Percentiles rank a stretch among this genome's conserved stretches.
phyloP scores from a whole-genome alignment of 2,329 filamentous ascomycete species.

The Cryphonectria naterciae region DNA sequence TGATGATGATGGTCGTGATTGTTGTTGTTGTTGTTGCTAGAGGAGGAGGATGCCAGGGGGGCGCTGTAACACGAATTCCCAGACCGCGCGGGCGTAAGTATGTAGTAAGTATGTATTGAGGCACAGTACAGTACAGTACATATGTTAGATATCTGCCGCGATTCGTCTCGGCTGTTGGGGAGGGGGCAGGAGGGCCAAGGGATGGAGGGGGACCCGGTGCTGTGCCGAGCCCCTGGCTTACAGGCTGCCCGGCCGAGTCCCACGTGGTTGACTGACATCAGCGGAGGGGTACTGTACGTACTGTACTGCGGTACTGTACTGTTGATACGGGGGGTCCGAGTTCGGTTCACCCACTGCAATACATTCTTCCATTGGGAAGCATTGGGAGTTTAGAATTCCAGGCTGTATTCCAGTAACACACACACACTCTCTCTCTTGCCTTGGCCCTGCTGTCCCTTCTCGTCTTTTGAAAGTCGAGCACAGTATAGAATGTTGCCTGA shows the following conservation, averaged over 20 bases:
- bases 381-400: no score
- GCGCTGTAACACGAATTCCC: not conserved
- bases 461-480: not conserved
- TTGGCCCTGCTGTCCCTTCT: not conserved
- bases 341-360: no score
- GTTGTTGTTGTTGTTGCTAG: not conserved
- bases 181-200: no score
- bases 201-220: not conserved
- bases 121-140: no score
- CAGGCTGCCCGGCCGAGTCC: not conserved
- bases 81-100: not conserved
- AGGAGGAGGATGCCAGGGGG: not conserved
- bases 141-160: no score
- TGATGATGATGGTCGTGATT: not conserved
- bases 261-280: constrained; percentile 2
- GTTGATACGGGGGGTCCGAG: not conserved
- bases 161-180: no score
- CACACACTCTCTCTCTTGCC: not conserved
- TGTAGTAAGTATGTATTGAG: not conserved
- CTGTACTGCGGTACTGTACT: not conserved
- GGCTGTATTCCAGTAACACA: not conserved
- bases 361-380: not conserved
- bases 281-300: not conserved
- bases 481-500: not conserved
- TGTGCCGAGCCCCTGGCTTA: not conserved